Base-by-base conservation (phyloP, 352 stramenopile species). In the Phytophthora aleatoria region DNA sequence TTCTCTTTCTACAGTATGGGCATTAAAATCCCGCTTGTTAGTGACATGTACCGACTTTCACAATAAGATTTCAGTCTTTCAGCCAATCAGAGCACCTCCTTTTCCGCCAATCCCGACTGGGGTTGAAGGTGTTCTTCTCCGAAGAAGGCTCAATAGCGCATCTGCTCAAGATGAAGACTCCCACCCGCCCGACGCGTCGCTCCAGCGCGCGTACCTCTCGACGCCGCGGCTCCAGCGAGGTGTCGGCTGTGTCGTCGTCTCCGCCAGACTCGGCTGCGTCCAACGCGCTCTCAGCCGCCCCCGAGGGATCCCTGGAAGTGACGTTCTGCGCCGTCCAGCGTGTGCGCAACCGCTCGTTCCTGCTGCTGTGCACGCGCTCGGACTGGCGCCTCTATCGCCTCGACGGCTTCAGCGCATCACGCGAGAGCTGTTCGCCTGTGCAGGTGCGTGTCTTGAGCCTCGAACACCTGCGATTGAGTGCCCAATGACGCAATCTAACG, bases 311-410 rank as follows among this genome's bases (percentile, higher is more conserved):
- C 3, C 54, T 69, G 24, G 75, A 89, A 58, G 76, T 90, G 50
- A 92, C 71, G 28, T 90, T 87, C 71, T 90, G 82, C 71, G 38
- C 77, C 15, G 55, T 92, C 7, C 74, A 92, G 45, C 80, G 82
- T 51, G 79, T 90, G 30, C 61, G 57, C 50, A 58, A 50, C 26
- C 80, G 77, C 53, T 61, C 72, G 9, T 90, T 83, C 52, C 69
- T 92, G 5, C 64, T 79, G 45, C 51, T 92, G 30, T 90, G 82
- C 61, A 87, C 84, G 48, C 79, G 69, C 24, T 54, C 71, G 20
- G 51, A 66, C 38, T 92, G 84, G 84, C 76, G 75, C 3, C 61
- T 91, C 38, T 89, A 82, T 55, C 77, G 77, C 16, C 73, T 92
- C n/a, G 69, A 89, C 57, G 74, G 74, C 47, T 87, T 89, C 55